A percentile compares a stretch with the other conserved stretches of the same genome.
These are phyloP conservation scores for Aspergillus olivimuriae DNA, from an alignment of 495 filamentous ascomycete species.

Conservation along the genomic window DNA sequence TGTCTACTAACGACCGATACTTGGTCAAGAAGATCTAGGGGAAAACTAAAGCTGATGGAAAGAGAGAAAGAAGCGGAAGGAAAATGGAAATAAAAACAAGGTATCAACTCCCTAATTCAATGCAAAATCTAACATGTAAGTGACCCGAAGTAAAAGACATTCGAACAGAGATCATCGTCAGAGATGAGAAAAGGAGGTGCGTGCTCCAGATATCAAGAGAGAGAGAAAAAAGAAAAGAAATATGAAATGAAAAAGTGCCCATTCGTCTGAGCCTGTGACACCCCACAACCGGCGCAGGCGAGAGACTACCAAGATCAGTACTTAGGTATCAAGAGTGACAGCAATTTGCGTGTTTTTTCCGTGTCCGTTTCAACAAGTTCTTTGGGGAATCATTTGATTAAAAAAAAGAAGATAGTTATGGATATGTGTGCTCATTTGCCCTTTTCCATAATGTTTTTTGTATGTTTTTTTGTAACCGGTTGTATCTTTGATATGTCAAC, in stretches of 20 bases:
- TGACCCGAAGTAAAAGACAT: background rate
- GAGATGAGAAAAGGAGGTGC: too few species aligned
- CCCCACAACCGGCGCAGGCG: too few species aligned
- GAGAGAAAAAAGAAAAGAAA: conserved; percentile 5
- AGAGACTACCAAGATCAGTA: too few species aligned
- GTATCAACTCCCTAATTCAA: conserved; percentile 5
- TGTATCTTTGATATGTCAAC: too few species aligned
- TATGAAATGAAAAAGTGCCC: background rate
- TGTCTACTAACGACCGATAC: too few species aligned
- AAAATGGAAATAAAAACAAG: background rate
- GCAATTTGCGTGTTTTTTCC: background rate
- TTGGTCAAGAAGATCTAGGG: too few species aligned
- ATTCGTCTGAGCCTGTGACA: too few species aligned
- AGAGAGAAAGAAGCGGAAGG: background rate
- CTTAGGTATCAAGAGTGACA: too few species aligned
- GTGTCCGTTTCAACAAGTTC: background rate
- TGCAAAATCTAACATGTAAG: conserved; percentile 6
- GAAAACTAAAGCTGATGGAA: too few species aligned
- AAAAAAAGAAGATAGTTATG: background rate
- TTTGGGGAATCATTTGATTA: background rate
- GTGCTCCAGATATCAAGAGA: conserved; percentile 1
- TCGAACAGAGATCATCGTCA: background rate
- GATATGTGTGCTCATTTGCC: too few species aligned
- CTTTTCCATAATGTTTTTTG: too few species aligned
- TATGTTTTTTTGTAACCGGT: too few species aligned